phyloP scores from a whole-genome alignment of 345 rosid species.

The Sonneratia alba region DNA sequence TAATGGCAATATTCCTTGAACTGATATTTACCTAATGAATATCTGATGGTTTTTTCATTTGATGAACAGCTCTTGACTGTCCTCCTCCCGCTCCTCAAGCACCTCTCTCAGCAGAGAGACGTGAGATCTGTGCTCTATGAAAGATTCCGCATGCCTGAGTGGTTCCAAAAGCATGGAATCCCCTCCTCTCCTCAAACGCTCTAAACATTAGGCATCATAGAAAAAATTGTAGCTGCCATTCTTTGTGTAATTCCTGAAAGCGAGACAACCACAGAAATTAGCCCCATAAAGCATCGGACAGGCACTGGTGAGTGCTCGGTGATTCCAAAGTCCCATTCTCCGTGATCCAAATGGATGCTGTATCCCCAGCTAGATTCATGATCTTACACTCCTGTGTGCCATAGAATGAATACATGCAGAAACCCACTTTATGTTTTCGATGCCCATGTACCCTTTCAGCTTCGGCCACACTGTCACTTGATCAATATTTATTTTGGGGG shows the following conservation, averaged over 20 bases:
- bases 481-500: background rate
- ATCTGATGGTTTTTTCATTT: conserved; percentile 5
- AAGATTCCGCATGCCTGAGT: conserved; percentile 83
- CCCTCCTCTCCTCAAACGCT: conserved; percentile 47
- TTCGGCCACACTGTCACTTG: background rate
- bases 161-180: conserved; percentile 94
- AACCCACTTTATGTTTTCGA: background rate
- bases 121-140: conserved; percentile 72
- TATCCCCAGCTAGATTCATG: background rate
- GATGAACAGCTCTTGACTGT: conserved; percentile 71
- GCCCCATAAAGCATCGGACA: background rate
- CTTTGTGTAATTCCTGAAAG: background rate
- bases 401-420: background rate
- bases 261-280: too few species aligned
- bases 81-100: conserved; percentile 83
- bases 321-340: background rate
- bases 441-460: background rate
- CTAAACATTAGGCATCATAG: conserved; percentile 5
- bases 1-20: background rate
- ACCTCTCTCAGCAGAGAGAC: conserved; percentile 68
- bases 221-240: background rate
- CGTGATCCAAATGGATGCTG: background rate
- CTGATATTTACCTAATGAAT: background rate
- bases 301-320: conserved; percentile 1
- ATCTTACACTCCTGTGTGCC: background rate